Percentiles rank a stretch among this genome's conserved stretches.
These are phyloP conservation scores for Parachaetomium inaequale DNA, from an alignment of 495 filamentous ascomycete genomes.

Conservation along the genomic window DNA sequence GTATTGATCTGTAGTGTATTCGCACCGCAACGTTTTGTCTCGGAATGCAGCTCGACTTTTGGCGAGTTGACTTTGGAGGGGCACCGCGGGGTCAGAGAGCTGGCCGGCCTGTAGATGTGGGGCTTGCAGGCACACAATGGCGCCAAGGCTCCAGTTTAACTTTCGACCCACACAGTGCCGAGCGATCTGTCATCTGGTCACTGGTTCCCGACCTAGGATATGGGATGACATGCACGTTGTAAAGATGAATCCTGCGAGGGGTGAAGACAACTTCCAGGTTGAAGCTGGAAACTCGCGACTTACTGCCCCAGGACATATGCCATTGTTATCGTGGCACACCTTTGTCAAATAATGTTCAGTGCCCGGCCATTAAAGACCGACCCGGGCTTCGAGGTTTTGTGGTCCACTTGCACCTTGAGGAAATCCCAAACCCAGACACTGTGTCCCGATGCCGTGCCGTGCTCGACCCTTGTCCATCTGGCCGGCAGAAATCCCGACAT, in stretches of 20 bases:
- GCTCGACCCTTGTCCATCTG: background rate
- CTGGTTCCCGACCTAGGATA: background rate
- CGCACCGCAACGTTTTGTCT: background rate
- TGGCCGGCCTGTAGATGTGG: too few species aligned
- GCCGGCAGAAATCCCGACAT: constrained; percentile 11
- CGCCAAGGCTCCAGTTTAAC: background rate
- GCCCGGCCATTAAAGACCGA: too few species aligned
- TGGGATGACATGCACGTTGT: background rate
- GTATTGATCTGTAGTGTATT: background rate
- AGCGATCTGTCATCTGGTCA: background rate
- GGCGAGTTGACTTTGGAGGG: background rate
- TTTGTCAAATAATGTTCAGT: too few species aligned
- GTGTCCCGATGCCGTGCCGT: constrained; percentile 7
- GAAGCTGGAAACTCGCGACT: background rate
- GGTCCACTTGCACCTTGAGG: too few species aligned
- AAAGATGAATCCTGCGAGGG: background rate
- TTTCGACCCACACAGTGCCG: background rate
- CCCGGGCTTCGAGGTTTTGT: too few species aligned
- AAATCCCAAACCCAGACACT: background rate
- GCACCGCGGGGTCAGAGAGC: background rate
- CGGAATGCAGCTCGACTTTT: background rate
- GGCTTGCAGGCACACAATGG: background rate
- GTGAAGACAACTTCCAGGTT: too few species aligned
- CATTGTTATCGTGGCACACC: too few species aligned
- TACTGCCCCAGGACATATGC: too few species aligned